Conservation (phyloP, 2,329 filamentous ascomycete genomes). For the Aureobasidium sp. region DNA sequence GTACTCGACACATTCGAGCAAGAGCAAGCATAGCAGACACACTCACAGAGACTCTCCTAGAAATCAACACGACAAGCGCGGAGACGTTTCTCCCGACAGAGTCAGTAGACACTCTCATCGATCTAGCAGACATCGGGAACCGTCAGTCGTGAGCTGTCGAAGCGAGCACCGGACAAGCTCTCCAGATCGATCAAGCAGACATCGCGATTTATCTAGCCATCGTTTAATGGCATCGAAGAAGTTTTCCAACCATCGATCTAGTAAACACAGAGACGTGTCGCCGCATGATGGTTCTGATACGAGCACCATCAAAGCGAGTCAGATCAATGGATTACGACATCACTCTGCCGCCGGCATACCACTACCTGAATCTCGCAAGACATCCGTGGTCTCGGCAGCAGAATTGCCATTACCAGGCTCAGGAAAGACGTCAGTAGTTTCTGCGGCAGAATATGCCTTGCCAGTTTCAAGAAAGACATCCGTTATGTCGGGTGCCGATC, state of each 20-base stretch:
- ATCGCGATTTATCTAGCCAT: neutral
- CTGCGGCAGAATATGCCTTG: conserved; percentile 23
- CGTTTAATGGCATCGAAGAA: neutral
- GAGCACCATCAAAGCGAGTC: conserved; percentile 24
- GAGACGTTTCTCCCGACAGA: neutral
- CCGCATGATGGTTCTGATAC: conserved; percentile 22
- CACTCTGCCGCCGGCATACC: neutral
- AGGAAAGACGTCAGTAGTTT: conserved; percentile 14
- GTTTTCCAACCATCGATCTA: neutral
- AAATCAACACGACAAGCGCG: neutral
- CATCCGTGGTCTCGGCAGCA: neutral
- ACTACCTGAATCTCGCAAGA: neutral
- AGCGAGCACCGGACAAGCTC: neutral
- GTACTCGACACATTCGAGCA: conserved; percentile 17
- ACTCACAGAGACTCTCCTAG: neutral
- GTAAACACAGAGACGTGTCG: neutral
- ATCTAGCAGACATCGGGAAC: neutral
- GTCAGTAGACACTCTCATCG: neutral
- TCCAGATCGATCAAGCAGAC: neutral
- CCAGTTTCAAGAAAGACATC: conserved; percentile 20
- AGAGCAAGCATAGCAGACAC: conserved; percentile 16
- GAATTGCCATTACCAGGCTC: conserved; percentile 21
- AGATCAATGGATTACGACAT: neutral
- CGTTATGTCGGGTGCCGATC: conserved; percentile 18
- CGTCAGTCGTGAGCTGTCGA: neutral